These are phyloP conservation scores for Fusarium multiceps DNA, from an alignment of 2,329 filamentous ascomycete species.

Conservation along the genomic window DNA sequence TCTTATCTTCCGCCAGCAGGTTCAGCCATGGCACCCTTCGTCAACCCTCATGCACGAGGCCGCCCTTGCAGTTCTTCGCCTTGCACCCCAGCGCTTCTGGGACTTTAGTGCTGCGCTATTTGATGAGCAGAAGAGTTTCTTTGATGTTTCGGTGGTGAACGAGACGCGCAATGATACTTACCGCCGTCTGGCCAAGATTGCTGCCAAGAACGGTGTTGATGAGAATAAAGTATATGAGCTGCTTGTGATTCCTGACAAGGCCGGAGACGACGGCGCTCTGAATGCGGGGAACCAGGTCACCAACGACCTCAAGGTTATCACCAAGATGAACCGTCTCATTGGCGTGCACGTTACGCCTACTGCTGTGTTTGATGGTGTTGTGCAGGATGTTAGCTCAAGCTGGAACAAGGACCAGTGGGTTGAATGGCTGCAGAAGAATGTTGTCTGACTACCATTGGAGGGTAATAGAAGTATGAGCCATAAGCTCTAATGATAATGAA, in stretches of 20 bases:
- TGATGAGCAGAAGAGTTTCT: constrained; percentile 77
- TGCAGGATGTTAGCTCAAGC: constrained; percentile 81
- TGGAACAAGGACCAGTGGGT: constrained; percentile 87
- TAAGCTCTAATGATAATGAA: constrained; percentile 26
- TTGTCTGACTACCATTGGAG: constrained; percentile 50
- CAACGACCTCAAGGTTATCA: constrained; percentile 83
- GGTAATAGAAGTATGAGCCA: background rate
- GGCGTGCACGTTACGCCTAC: constrained; percentile 94
- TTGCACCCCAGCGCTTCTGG: constrained; percentile 81
- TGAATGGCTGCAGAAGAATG: constrained; percentile 77
- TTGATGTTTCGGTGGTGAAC: constrained; percentile 85
- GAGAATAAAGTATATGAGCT: constrained; percentile 76
- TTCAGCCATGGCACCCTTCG: constrained; percentile 95
- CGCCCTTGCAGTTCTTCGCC: constrained; percentile 79
- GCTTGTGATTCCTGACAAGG: constrained; percentile 75
- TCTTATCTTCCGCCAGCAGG: constrained; percentile 88
- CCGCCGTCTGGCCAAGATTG: constrained; percentile 79
- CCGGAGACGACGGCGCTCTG: constrained; percentile 72
- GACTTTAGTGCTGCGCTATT: constrained; percentile 77
- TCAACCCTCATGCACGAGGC: constrained; percentile 86
- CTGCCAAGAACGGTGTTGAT: constrained; percentile 73
- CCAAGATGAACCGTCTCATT: constrained; percentile 81
- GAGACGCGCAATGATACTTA: constrained; percentile 90
- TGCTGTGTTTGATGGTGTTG: constrained; percentile 86
- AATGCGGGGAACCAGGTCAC: constrained; percentile 88